phyloP scores from a whole-genome alignment of 768 basidiomycete species.

The Coprinellus aureogranulatus region DNA sequence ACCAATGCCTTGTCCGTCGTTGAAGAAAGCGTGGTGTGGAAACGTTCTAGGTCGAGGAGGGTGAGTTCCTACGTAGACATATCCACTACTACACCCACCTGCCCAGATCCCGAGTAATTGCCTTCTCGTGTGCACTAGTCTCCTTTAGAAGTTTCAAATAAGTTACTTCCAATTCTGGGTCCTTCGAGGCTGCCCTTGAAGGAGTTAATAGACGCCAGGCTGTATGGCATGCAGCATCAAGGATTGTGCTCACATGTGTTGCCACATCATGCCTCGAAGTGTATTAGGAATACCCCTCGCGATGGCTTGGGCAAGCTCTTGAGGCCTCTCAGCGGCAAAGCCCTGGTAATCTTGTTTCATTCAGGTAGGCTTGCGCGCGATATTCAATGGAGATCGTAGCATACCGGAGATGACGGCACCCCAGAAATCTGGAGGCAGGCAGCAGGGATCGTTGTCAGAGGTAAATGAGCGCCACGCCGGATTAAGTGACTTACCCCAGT shows the following conservation, averaged over 20 bases:
- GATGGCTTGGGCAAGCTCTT: slow-evolving; percentile 83
- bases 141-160: slow-evolving; percentile 84
- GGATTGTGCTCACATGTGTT: slow-evolving; percentile 70
- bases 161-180: slow-evolving; percentile 74
- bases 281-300: slow-evolving; percentile 88
- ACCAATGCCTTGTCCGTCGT: slow-evolving; percentile 89
- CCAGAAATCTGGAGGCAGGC: slow-evolving; percentile 74
- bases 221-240: neutral
- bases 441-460: neutral
- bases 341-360: slow-evolving; percentile 70
- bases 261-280: slow-evolving; percentile 93
- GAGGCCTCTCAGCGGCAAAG: slow-evolving; percentile 77
- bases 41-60: slow-evolving; percentile 64
- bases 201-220: slow-evolving; percentile 6
- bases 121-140: slow-evolving; percentile 86
- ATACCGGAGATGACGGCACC: slow-evolving; percentile 86
- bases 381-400: neutral
- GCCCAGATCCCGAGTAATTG: slow-evolving; percentile 89
- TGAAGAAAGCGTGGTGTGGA: slow-evolving; percentile 95
- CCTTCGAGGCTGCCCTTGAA: slow-evolving; percentile 88
- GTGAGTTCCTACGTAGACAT: slow-evolving; percentile 4
- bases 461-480: neutral
- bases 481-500: slow-evolving; percentile 65
- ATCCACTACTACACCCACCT: slow-evolving; percentile 42
- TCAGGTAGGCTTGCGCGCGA: slow-evolving; percentile 1